These are phyloP conservation scores for Fusarium domesticum DNA, from an alignment of 2,329 filamentous ascomycete genomes.

Conservation along the genomic window DNA sequence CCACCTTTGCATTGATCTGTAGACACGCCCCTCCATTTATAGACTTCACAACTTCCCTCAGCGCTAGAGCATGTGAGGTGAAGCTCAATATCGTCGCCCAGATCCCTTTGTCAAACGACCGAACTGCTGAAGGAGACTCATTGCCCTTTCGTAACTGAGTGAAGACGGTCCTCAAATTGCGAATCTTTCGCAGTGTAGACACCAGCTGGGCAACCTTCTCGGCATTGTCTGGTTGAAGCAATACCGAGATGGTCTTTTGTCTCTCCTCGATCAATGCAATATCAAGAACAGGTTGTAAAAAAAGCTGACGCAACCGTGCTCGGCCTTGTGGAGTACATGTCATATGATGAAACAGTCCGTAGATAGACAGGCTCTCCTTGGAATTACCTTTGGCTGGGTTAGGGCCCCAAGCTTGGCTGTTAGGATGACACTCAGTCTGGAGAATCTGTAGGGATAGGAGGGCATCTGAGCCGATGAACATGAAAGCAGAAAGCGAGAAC, in stretches of 20 bases:
- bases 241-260: conserved; percentile 63
- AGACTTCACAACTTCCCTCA: conserved; percentile 57
- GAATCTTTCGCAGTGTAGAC: conserved; percentile 65
- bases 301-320: conserved; percentile 68
- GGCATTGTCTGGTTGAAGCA: conserved; percentile 67
- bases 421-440: conserved; percentile 77
- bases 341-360: conserved; percentile 74
- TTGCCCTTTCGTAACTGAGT: conserved; percentile 74
- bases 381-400: conserved; percentile 48
- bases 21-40: conserved; percentile 19
- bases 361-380: conserved; percentile 82
- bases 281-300: conserved; percentile 74
- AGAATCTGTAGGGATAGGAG: conserved; percentile 81
- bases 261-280: conserved; percentile 66
- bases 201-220: conserved; percentile 53
- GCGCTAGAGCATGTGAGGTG: conserved; percentile 64
- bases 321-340: conserved; percentile 79
- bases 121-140: conserved; percentile 47
- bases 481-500: conserved; percentile 64
- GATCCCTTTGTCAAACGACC: conserved; percentile 60
- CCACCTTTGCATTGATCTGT: conserved; percentile 38
- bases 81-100: conserved; percentile 76
- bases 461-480: conserved; percentile 81
- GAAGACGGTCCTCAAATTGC: conserved; percentile 69
- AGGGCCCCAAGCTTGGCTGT: conserved; percentile 68